phyloP scores from a whole-genome alignment of 108 stramenopile genomes.

The Cyclostephanos tholiformis region DNA sequence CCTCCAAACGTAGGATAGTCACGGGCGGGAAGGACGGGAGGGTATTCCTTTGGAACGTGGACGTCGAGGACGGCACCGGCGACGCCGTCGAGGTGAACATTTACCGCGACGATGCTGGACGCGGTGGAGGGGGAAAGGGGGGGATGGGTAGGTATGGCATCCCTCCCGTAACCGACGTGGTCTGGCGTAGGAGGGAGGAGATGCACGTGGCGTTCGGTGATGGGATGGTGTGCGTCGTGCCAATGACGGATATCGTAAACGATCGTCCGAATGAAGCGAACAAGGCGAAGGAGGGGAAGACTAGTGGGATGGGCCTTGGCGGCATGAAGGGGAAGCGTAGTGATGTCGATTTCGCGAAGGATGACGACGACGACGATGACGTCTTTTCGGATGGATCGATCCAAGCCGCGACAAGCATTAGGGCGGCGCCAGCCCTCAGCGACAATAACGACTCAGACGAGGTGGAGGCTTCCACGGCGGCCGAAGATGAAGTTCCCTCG shows the following conservation, averaged over 20 bases:
- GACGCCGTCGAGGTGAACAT: background rate
- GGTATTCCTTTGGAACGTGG: slow-evolving; percentile 63
- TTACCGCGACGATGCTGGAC: background rate
- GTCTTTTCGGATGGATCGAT: slow-evolving; percentile 11
- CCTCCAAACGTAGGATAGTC: slow-evolving; percentile 22
- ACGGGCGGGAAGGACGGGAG: slow-evolving; percentile 68
- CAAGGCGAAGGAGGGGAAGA: background rate
- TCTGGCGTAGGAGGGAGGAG: slow-evolving; percentile 6
- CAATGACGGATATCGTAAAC: background rate
- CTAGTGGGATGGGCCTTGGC: background rate
- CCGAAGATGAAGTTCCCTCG: background rate
- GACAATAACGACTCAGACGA: slow-evolving; percentile 50
- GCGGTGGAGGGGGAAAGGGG: background rate
- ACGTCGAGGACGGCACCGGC: slow-evolving; percentile 5
- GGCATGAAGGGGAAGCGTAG: background rate
- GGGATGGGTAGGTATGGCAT: background rate
- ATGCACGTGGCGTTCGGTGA: slow-evolving; percentile 27
- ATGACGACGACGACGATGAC: background rate
- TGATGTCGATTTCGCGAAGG: too few relatives aligned
- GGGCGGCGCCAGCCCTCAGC: too few relatives aligned
- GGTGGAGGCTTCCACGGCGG: slow-evolving; percentile 7
- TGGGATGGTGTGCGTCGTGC: slow-evolving; percentile 22
- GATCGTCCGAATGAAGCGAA: background rate
- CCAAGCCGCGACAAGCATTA: background rate
- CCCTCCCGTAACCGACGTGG: background rate